Conservation (phyloP, 2,329 filamentous ascomycete species). For the Curvularia lunata region DNA sequence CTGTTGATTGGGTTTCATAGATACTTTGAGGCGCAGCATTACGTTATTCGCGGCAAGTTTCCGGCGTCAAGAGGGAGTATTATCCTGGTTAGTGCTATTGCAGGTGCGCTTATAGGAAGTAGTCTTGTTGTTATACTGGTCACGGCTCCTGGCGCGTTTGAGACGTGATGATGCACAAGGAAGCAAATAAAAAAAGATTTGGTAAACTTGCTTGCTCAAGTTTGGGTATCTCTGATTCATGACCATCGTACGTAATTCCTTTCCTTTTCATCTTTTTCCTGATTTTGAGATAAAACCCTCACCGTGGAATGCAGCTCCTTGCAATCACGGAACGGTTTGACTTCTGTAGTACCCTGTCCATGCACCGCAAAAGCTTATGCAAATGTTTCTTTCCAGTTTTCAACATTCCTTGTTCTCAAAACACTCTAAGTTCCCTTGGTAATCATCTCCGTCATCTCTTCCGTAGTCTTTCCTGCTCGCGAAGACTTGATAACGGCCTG, state of each 20-base stretch:
- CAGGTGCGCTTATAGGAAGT: slow-evolving; percentile 64
- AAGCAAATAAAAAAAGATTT: not conserved
- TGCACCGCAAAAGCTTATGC: not conserved
- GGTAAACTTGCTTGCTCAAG: slow-evolving; percentile 1
- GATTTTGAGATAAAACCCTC: not conserved
- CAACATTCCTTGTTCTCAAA: not conserved
- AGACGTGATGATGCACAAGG: slow-evolving; percentile 36
- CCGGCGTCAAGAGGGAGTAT: slow-evolving; percentile 79
- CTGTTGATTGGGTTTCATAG: slow-evolving; percentile 78
- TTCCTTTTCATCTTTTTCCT: slow-evolving; percentile 10
- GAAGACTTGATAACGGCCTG: slow-evolving; percentile 64
- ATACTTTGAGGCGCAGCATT: slow-evolving; percentile 79
- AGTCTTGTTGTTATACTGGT: slow-evolving; percentile 66
- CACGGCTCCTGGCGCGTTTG: slow-evolving; percentile 57
- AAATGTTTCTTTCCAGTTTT: not conserved
- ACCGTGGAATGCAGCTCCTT: not conserved
- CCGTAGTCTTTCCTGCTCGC: slow-evolving; percentile 49
- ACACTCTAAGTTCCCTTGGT: slow-evolving; percentile 8
- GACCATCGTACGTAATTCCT: slow-evolving; percentile 14
- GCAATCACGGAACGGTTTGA: not conserved
- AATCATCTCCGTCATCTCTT: slow-evolving; percentile 47
- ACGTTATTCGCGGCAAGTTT: slow-evolving; percentile 80
- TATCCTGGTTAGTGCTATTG: slow-evolving; percentile 70
- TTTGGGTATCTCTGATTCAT: slow-evolving; percentile 36
- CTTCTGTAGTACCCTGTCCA: not conserved